A percentile compares a stretch with the other conserved stretches of the same genome.
These are phyloP conservation scores for Alternaria longipes DNA, from an alignment of 2,329 filamentous ascomycete genomes.

Conservation along the genomic window DNA sequence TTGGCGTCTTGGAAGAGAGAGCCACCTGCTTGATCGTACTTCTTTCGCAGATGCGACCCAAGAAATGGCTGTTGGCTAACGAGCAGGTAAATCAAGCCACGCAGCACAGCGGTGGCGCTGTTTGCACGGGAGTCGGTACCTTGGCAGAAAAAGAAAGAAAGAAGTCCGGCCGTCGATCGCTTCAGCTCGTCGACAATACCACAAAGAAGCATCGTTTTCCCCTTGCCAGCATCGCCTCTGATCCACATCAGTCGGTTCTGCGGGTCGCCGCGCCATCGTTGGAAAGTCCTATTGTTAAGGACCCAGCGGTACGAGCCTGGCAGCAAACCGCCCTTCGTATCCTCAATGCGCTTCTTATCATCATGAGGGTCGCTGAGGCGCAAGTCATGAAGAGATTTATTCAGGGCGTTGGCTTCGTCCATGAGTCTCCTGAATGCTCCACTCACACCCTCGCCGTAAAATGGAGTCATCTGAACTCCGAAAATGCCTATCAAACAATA, in stretches of 20 bases:
- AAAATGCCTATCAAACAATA: slow-evolving; percentile 7
- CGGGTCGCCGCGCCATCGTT: slow-evolving; percentile 26
- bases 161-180: not conserved
- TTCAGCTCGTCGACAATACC: slow-evolving; percentile 38
- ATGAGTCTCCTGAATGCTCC: not conserved
- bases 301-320: slow-evolving; percentile 17
- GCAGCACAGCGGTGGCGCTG: slow-evolving; percentile 53
- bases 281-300: slow-evolving; percentile 26
- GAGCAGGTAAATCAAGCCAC: slow-evolving; percentile 57
- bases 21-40: slow-evolving; percentile 8
- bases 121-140: slow-evolving; percentile 48
- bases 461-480: not conserved
- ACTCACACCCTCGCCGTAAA: not conserved
- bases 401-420: not conserved
- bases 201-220: slow-evolving; percentile 53
- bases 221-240: slow-evolving; percentile 35
- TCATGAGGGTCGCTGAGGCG: not conserved
- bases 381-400: not conserved
- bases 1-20: slow-evolving; percentile 19
- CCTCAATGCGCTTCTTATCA: slow-evolving; percentile 5
- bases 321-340: slow-evolving; percentile 12
- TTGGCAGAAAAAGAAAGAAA: slow-evolving; percentile 51
- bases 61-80: slow-evolving; percentile 31
- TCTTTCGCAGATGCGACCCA: slow-evolving; percentile 11
- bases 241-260: slow-evolving; percentile 39